Percentiles rank a stretch among this genome's conserved stretches.
These are phyloP conservation scores for Isabelozyma gotoi DNA, from an alignment of 805 yeast species.

Conservation along the genomic window DNA sequence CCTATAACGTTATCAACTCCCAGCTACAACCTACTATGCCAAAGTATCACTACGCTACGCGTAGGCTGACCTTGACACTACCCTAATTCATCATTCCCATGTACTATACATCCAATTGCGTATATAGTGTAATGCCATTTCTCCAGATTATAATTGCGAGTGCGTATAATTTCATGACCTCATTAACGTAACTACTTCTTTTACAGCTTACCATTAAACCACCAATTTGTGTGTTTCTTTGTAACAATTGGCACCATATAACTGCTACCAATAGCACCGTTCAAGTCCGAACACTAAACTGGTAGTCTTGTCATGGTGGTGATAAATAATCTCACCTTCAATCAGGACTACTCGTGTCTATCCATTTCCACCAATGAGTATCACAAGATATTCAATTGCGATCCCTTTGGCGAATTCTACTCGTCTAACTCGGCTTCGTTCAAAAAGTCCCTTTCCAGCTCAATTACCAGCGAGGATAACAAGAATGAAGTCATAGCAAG, in stretches of 20 bases:
- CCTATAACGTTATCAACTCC: too few species aligned
- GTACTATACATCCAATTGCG: too few species aligned
- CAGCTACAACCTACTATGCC: too few species aligned
- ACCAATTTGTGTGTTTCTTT: too few species aligned
- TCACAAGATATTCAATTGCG: slow-evolving; percentile 43
- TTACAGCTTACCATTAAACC: slow-evolving; percentile 1
- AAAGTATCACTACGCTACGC: too few species aligned
- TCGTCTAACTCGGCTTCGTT: slow-evolving; percentile 15
- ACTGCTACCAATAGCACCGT: too few species aligned
- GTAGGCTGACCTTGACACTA: too few species aligned
- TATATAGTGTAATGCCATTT: too few species aligned
- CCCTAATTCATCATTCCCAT: too few species aligned
- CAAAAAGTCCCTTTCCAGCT: slow-evolving; percentile 12
- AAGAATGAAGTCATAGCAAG: not conserved
- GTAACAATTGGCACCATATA: too few species aligned
- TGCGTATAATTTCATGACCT: slow-evolving; percentile 1
- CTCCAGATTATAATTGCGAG: too few species aligned
- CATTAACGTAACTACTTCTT: not conserved
- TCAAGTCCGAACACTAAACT: too few species aligned
- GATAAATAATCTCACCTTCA: slow-evolving; percentile 39
- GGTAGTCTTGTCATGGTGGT: slow-evolving; percentile 13
- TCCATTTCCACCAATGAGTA: slow-evolving; percentile 31
- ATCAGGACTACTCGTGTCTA: slow-evolving; percentile 42
- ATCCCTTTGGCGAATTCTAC: slow-evolving; percentile 46
- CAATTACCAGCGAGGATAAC: slow-evolving; percentile 2